phyloP scores from a whole-genome alignment of 768 basidiomycete species.

The Termitomyces sp. region DNA sequence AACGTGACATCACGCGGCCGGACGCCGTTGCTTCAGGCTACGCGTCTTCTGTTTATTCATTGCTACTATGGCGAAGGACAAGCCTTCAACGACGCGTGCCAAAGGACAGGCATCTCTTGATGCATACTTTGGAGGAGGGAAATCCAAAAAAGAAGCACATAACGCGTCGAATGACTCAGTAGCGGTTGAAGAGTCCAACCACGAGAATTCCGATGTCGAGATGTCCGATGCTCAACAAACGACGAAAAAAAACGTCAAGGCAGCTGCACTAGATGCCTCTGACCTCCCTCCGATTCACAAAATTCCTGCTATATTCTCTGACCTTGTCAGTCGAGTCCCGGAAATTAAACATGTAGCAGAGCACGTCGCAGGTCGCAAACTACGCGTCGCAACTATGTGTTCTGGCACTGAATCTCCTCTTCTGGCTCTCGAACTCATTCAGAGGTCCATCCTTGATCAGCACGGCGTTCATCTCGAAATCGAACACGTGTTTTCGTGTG shows the following conservation, averaged over 20 bases:
- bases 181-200: conserved; percentile 25
- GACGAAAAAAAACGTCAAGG: conserved; percentile 30
- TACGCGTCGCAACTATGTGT: conserved; percentile 96
- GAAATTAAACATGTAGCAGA: conserved; percentile 62
- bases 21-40: conserved; percentile 4
- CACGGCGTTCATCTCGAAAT: conserved; percentile 60
- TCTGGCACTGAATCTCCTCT: conserved; percentile 95
- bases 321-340: conserved; percentile 63
- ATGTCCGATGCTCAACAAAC: conserved; percentile 23
- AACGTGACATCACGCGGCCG: conserved; percentile 19
- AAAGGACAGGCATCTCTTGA: conserved; percentile 49
- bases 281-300: conserved; percentile 73
- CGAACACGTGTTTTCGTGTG: conserved; percentile 94
- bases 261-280: conserved; percentile 51
- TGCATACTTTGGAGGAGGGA: conserved; percentile 45
- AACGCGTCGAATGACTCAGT: conserved; percentile 24
- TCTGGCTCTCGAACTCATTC: conserved; percentile 82
- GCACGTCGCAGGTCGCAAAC: conserved; percentile 68
- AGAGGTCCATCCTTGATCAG: conserved; percentile 66
- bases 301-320: conserved; percentile 66
- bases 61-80: conserved; percentile 43
- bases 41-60: conserved; percentile 10
- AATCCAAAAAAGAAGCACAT: conserved; percentile 27
- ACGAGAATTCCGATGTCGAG: conserved; percentile 26
- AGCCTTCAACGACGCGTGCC: conserved; percentile 26